These are phyloP conservation scores for Solanum arcanum DNA, from an alignment of 257 asterid species.

Conservation along the genomic window DNA sequence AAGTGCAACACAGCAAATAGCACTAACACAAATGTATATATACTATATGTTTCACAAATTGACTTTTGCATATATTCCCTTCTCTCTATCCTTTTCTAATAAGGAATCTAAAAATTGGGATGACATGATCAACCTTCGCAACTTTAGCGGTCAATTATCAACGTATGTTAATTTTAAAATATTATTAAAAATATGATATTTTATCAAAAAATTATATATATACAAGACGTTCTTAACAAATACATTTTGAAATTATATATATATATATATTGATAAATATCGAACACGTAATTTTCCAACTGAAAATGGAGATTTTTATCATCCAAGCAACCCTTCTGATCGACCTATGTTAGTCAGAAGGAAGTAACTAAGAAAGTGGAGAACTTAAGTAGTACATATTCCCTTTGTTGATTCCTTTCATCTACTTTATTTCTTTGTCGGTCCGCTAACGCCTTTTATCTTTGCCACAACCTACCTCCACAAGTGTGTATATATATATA, in stretches of 20 bases:
- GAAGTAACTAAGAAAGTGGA: neutral
- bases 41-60: neutral
- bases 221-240: too few relatives aligned
- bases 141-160: neutral
- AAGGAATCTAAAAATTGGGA: neutral
- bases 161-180: neutral
- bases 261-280: too few relatives aligned
- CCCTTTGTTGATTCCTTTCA: neutral
- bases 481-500: neutral
- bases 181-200: neutral
- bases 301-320: fast-evolving
- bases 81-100: neutral
- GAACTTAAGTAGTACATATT: neutral
- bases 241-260: too few relatives aligned
- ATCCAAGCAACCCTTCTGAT: too few relatives aligned
- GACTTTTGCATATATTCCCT: neutral
- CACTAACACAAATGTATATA: neutral
- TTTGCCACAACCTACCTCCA: too few relatives aligned
- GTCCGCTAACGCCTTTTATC: too few relatives aligned
- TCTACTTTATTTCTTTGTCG: too few relatives aligned
- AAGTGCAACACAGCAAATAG: neutral
- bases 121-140: neutral
- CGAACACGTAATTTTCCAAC: too few relatives aligned
- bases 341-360: neutral
- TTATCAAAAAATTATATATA: neutral